Evolutionary conservation across 2,329 filamentous ascomycete genomes (phyloP), one percentile per base, ranked within the genome.

Genomic region (Fusarium anguioides): DNA sequence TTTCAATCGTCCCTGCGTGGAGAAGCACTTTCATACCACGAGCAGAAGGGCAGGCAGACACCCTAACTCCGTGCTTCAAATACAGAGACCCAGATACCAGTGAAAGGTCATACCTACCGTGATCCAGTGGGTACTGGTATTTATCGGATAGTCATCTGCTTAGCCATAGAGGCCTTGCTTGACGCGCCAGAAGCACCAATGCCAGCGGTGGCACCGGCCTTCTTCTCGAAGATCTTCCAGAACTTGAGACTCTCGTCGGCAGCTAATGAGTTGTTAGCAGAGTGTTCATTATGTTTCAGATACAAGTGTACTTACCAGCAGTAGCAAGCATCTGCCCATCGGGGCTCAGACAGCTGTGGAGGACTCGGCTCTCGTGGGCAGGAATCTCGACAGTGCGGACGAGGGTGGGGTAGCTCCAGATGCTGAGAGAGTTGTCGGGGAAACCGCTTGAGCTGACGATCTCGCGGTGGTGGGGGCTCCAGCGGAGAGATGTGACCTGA

Each of bases 211-310:
- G 87, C 83, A 54, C 93, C 94, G 18, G 94, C 85, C 88, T 97
- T 98, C 88, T 97, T 97, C 87, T 99, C 96, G 76, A 99, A 99
- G 73, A 99, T 87, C 89, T 99, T 99, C 96, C 96, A 99, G 86
- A 99, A 99, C 84, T 99, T 99, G 80, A 99, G 86, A 76, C 91
- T 95, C 85, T 99, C 96, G 75, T 99, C 96, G 35, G 95, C 94
- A 72, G 95, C 92, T 89, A 48, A 15, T 40, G 45, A 35, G 4
- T 41, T 45, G 56, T 71, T 68, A 71, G 60, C 18, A 27, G 20
- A 27, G 23, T 29, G n/a, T 4, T 45, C 7, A 7, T 48, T 24
- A 3, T 6, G 2, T 8, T 26, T 6, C 33, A 23, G 23, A 11
- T 4, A 17, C 29, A 6, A 21, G 15, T n/a, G 20, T 79, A 48